These are phyloP conservation scores for Colletotrichum tofieldiae DNA, from an alignment of 2,329 filamentous ascomycete genomes.

Conservation along the genomic window DNA sequence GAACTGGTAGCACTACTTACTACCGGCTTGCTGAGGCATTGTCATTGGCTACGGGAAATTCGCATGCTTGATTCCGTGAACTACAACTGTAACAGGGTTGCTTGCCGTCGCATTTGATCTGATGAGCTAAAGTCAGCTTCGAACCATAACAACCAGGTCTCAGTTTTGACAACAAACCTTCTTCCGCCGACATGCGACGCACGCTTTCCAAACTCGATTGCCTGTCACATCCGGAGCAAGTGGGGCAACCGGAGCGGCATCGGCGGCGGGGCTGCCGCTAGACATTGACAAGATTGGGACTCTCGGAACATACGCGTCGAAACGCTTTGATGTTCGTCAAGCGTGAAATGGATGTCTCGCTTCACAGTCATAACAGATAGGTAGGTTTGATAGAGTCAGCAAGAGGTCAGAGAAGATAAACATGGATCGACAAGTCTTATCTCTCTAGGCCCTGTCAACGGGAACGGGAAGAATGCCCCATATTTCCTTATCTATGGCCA, in stretches of 20 bases:
- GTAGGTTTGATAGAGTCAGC: too few relatives aligned
- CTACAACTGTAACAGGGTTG: slow-evolving; percentile 47
- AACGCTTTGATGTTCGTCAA: too few relatives aligned
- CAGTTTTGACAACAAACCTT: slow-evolving; percentile 37
- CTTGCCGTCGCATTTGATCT: slow-evolving; percentile 50
- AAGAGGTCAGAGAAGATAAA: too few relatives aligned
- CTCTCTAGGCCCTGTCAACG: too few relatives aligned
- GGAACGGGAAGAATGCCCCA: too few relatives aligned
- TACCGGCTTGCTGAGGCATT: slow-evolving; percentile 46
- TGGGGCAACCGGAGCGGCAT: not conserved
- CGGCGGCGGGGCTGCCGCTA: not conserved
- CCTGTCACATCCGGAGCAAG: slow-evolving; percentile 46
- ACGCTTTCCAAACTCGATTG: slow-evolving; percentile 42
- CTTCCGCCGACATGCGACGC: slow-evolving; percentile 44
- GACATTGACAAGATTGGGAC: not conserved
- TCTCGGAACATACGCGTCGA: not conserved
- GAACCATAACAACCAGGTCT: not conserved
- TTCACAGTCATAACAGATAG: not conserved
- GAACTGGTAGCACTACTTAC: slow-evolving; percentile 15
- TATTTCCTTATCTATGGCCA: too few relatives aligned
- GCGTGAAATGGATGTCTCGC: not conserved
- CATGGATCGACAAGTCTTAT: too few relatives aligned
- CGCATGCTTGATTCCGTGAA: slow-evolving; percentile 45
- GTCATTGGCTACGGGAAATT: slow-evolving; percentile 46
- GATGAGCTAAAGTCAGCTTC: not conserved